Percentiles rank a stretch among this genome's conserved stretches.
These are phyloP conservation scores for Heritiera littoralis DNA, from an alignment of 345 rosid genomes.

Conservation along the genomic window DNA sequence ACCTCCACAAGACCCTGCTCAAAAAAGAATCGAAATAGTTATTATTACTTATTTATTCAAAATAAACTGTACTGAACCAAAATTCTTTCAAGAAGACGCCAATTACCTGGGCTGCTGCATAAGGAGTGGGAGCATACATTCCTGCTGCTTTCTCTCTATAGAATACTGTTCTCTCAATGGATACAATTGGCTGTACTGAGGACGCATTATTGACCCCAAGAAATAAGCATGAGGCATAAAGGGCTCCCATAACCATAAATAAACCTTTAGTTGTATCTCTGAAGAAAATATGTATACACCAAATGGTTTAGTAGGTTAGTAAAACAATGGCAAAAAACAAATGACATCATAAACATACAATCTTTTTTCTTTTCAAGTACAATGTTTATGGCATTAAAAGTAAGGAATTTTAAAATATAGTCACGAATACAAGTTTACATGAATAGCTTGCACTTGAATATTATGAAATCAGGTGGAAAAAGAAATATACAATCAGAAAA, in stretches of 20 bases:
- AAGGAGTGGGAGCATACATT: constrained; percentile 72
- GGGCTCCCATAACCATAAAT: constrained; percentile 78
- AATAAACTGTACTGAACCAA: not conserved
- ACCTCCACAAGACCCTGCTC: constrained; percentile 83
- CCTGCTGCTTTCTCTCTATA: constrained; percentile 93
- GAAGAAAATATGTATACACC: not conserved
- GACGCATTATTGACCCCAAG: constrained; percentile 89
- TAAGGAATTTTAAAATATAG: not conserved
- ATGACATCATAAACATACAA: not conserved
- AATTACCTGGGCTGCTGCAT: constrained; percentile 78
- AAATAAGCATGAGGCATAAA: constrained; percentile 74
- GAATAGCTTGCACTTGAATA: not conserved
- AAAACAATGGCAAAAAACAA: not conserved
- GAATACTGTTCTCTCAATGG: constrained; percentile 87
- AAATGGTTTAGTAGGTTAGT: not conserved
- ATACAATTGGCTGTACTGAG: constrained; percentile 83
- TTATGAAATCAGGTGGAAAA: not conserved
- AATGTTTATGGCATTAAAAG: not conserved
- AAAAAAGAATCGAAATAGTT: constrained; percentile 1
- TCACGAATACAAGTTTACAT: not conserved
- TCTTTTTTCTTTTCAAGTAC: not conserved
- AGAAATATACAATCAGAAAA: not conserved
- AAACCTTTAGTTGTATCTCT: constrained; percentile 63
- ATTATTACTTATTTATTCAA: not conserved
- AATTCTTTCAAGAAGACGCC: constrained; percentile 1